Percentiles rank a stretch among this genome's conserved stretches.
phyloP scores from a whole-genome alignment of 2,329 filamentous ascomycete species.

The Blastomyces silverae region DNA sequence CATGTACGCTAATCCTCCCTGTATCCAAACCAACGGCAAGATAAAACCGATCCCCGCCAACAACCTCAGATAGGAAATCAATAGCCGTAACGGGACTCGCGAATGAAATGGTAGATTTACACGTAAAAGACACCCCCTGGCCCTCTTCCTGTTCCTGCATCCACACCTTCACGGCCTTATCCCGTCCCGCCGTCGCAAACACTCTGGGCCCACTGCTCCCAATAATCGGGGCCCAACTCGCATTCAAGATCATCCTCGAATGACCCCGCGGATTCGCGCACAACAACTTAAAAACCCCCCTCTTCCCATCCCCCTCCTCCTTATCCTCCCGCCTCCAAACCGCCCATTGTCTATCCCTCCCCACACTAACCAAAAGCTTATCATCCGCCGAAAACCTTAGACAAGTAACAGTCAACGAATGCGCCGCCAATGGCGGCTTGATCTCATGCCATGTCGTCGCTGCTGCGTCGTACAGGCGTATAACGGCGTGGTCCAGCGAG shows the following conservation, averaged over 20 bases:
- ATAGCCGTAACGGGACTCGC: conserved; percentile 63
- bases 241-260: conserved; percentile 83
- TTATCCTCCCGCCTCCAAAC: conserved; percentile 57
- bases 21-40: conserved; percentile 46
- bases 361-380: conserved; percentile 72
- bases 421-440: conserved; percentile 71
- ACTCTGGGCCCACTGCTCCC: conserved; percentile 28
- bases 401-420: conserved; percentile 77
- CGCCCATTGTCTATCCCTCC: conserved; percentile 85
- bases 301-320: conserved; percentile 17
- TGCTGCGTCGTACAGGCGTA: conserved; percentile 79
- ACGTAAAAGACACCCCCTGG: conserved; percentile 41
- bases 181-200: conserved; percentile 85
- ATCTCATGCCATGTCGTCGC: conserved; percentile 72
- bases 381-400: conserved; percentile 74
- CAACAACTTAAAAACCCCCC: conserved; percentile 50
- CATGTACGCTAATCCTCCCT: conserved; percentile 41
- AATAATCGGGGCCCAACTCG: conserved; percentile 63
- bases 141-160: conserved; percentile 29
- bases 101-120: conserved; percentile 49
- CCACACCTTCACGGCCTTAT: conserved; percentile 79
- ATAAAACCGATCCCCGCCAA: conserved; percentile 28
- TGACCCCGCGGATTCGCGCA: conserved; percentile 76
- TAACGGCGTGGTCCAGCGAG: conserved; percentile 87
- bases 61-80: conserved; percentile 50